phyloP scores from a whole-genome alignment of 192 early-diverging fungal genomes.

The Linnemannia hyalina region DNA sequence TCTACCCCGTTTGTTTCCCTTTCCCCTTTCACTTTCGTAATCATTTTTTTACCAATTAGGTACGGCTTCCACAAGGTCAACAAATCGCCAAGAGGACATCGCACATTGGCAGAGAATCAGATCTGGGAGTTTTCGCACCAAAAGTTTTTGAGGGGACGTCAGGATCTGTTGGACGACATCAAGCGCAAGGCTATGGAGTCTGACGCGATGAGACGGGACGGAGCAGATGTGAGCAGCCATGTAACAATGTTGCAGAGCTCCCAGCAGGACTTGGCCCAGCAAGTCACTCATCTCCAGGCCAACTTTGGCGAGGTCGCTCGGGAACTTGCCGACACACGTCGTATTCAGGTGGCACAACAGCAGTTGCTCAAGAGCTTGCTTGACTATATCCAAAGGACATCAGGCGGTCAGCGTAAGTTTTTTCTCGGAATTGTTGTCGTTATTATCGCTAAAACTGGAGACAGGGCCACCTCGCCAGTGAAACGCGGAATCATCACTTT shows the following conservation, averaged over 20 bases:
- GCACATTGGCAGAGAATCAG: conserved; percentile 89
- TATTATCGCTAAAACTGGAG: not conserved
- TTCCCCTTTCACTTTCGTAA: not conserved
- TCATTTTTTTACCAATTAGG: conserved; percentile 27
- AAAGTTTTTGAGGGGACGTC: conserved; percentile 82
- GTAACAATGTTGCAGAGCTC: conserved; percentile 83
- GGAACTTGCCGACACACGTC: conserved; percentile 79
- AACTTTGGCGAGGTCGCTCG: conserved; percentile 78
- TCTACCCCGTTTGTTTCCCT: not conserved
- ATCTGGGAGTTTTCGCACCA: conserved; percentile 93
- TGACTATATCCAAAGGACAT: conserved; percentile 63
- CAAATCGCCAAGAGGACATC: conserved; percentile 87
- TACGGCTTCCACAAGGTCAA: conserved; percentile 95
- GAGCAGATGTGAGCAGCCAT: conserved; percentile 81
- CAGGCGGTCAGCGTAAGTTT: conserved; percentile 58
- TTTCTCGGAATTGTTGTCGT: no score
- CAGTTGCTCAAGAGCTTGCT: conserved; percentile 76
- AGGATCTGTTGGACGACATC: conserved; percentile 90
- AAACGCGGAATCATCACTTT: not conserved
- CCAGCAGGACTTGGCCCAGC: conserved; percentile 81
- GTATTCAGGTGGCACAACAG: conserved; percentile 78
- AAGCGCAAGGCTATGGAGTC: conserved; percentile 93
- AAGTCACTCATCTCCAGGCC: conserved; percentile 80
- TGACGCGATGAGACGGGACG: conserved; percentile 78
- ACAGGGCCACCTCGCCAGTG: not conserved